These are phyloP conservation scores for Primulina eburnea DNA, from an alignment of 257 asterid species.

Conservation along the genomic window DNA sequence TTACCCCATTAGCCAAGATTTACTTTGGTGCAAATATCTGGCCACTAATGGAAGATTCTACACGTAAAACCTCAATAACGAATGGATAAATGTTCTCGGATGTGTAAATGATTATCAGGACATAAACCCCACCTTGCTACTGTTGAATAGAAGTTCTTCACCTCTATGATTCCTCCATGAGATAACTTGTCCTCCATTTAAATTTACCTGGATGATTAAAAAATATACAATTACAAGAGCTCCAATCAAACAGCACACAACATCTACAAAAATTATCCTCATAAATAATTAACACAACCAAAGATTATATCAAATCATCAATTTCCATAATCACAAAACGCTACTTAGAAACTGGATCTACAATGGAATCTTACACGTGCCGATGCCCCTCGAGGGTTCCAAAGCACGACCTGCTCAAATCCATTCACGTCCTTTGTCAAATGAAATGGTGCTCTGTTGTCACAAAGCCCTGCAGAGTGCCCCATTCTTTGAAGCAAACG, in stretches of 20 bases:
- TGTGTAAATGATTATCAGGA: constrained; percentile 2
- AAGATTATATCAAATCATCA: constrained; percentile 5
- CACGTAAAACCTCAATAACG: background rate
- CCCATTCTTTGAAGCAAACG: constrained; percentile 51
- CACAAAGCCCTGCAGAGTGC: constrained; percentile 79
- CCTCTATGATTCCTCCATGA: constrained; percentile 93
- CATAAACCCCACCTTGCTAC: constrained; percentile 67
- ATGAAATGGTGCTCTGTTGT: constrained; percentile 58
- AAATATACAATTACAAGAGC: constrained; percentile 18
- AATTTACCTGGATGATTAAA: constrained; percentile 54
- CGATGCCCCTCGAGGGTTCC: constrained; percentile 80
- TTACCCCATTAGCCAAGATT: background rate
- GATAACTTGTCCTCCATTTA: constrained; percentile 86
- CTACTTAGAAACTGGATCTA: constrained; percentile 14
- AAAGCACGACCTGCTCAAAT: constrained; percentile 74
- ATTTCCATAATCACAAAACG: constrained; percentile 11
- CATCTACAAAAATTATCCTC: background rate
- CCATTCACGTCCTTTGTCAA: constrained; percentile 82
- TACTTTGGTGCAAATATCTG: background rate
- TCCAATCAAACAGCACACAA: background rate
- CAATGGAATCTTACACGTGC: constrained; percentile 58
- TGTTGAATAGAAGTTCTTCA: constrained; percentile 84
- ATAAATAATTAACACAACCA: constrained; percentile 14
- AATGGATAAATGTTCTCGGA: background rate
- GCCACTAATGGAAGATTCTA: background rate